Percentiles rank a stretch among this genome's conserved stretches.
These are phyloP conservation scores for Exophiala sideris DNA, from an alignment of 2,329 filamentous ascomycete genomes.

Conservation along the genomic window DNA sequence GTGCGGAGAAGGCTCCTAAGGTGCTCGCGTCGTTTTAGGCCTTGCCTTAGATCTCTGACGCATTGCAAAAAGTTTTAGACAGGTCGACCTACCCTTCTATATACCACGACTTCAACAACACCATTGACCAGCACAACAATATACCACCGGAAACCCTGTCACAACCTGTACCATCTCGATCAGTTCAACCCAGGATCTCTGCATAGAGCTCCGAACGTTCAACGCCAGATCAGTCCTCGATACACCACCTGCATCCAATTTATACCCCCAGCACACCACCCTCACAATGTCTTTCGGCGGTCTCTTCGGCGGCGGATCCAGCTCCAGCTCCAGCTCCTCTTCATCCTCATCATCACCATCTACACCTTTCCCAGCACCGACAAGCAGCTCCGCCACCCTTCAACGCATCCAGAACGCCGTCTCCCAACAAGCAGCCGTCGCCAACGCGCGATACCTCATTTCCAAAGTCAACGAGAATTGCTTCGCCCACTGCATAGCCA, in stretches of 20 bases:
- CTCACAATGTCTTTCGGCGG: slow-evolving; percentile 34
- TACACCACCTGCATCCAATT: neutral
- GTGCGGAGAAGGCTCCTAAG: no score
- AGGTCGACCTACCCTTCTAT: no score
- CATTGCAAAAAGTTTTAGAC: no score
- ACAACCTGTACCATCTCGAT: neutral
- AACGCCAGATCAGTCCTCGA: neutral
- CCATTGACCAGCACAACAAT: no score
- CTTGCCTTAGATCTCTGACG: no score
- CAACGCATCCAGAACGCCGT: slow-evolving; percentile 50
- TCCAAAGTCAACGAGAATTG: slow-evolving; percentile 80
- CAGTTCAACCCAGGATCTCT: neutral
- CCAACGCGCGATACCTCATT: slow-evolving; percentile 67
- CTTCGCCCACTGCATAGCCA: slow-evolving; percentile 72
- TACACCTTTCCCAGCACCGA: slow-evolving; percentile 23
- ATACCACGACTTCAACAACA: no score
- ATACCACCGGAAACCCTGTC: no score
- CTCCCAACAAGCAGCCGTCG: slow-evolving; percentile 62
- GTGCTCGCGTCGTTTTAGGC: no score
- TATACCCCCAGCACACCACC: slow-evolving; percentile 1
- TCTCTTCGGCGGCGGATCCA: slow-evolving; percentile 32
- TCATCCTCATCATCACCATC: slow-evolving; percentile 12
- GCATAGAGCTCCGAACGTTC: neutral
- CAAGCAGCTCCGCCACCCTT: slow-evolving; percentile 19
- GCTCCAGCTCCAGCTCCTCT: slow-evolving; percentile 10